These are phyloP conservation scores for Rubia occidens DNA, from an alignment of 305 asterid species.

Conservation along the genomic window DNA sequence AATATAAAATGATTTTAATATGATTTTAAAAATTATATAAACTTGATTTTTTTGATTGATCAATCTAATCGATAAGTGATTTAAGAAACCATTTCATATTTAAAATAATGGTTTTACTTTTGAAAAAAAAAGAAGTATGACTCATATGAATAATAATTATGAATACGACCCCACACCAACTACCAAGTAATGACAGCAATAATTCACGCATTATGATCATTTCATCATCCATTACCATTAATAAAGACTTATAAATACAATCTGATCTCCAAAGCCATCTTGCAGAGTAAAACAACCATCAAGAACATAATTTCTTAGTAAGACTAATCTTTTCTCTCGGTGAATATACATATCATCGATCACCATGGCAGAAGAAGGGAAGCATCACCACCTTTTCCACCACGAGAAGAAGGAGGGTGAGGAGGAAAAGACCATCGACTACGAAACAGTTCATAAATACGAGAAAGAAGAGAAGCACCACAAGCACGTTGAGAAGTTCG, in stretches of 20 bases:
- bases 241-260: conserved; percentile 8
- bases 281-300: not conserved
- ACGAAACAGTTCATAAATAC: conserved; percentile 5
- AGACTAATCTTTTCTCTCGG: not conserved
- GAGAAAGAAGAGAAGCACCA: conserved; percentile 17
- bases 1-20: too few species aligned
- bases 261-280: not conserved
- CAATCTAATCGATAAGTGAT: too few species aligned
- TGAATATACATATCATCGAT: not conserved
- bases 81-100: too few species aligned
- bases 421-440: conserved; percentile 3
- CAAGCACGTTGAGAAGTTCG: conserved; percentile 16
- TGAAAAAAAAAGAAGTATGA: not conserved
- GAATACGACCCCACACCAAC: not conserved
- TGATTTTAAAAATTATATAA: too few species aligned
- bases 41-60: too few species aligned
- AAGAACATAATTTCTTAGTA: not conserved
- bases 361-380: conserved; percentile 7
- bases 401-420: conserved; percentile 2
- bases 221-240: not conserved
- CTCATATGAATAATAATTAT: too few species aligned
- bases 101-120: too few species aligned
- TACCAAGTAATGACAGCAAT: not conserved
- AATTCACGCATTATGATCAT: not conserved
- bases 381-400: conserved; percentile 12